Base-by-base conservation (phyloP, 257 asterid genomes). In the Nicotiana noctiflora region DNA sequence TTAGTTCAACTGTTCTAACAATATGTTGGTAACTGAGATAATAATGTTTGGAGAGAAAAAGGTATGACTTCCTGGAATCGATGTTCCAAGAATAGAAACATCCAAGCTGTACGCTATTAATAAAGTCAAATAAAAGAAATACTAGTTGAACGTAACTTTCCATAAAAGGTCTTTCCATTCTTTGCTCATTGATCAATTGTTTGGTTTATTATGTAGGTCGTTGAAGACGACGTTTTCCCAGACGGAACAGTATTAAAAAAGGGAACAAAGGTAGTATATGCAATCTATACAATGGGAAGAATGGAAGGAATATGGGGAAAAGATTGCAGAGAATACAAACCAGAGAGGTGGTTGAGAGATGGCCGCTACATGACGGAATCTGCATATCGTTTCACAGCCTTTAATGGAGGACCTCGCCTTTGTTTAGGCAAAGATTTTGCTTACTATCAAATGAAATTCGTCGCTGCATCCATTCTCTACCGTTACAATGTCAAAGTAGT, bases 381-480 rank as follows among this genome's bases (percentile, higher is more conserved):
- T 3, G 98, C 98, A 53, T 95, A 95, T 88, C 94, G 93, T 86
- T 95, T 95, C 87, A 86, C 98, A 0, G 99, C 99, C 1, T 95
- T 95, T 84, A 95, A 95, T 46, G 99, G 97, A 32, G 99, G 99
- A 3, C 99, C 99, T 2, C 86, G 99, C 18, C 96, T 95, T 8
- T 95, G 99, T 81, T 84, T 95, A 63, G 99, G 99, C 70, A 93
- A 92, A 79, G 99, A 95, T 63, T 95, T 95, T 25, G 99, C 99
- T 6, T 95, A 93, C 68, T 93, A 95, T 62, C 98, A 95, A 37
- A 95, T 95, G 99, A 95, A 92, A 83, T 93, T 95, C 62, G 96
- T 75, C 0, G 99, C 98, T 1, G 96, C 99, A 27, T 91, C 99
- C 31, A 89, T 95, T 19, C 77, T 95, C 67, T 86, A 77, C 83